phyloP scores from a whole-genome alignment of 1,284 basidiomycete genomes.

The Naganishia liquefaciens region DNA sequence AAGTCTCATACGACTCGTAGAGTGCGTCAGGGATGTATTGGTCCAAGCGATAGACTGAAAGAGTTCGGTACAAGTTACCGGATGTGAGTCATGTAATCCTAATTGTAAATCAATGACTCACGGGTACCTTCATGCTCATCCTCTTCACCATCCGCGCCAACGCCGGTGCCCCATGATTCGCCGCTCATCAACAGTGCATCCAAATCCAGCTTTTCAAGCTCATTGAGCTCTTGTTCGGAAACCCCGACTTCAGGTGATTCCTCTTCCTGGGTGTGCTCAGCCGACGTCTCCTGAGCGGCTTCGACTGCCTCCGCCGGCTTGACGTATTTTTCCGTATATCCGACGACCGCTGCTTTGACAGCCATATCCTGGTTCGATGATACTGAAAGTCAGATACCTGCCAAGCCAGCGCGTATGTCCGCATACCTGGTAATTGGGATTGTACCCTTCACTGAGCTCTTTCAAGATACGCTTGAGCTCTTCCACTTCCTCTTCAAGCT shows the following conservation, averaged over 20 bases:
- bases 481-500: constrained; percentile 71
- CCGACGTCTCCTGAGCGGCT: constrained; percentile 49
- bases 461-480: constrained; percentile 81
- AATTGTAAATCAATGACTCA: constrained; percentile 35
- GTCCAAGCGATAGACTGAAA: constrained; percentile 73
- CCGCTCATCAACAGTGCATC: constrained; percentile 72
- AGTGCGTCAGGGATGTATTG: constrained; percentile 85
- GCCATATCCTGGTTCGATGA: constrained; percentile 97
- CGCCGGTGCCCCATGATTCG: constrained; percentile 58
- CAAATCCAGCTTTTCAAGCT: constrained; percentile 70
- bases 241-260: constrained; percentile 42
- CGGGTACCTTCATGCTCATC: constrained; percentile 34
- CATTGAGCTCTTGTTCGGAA: constrained; percentile 62
- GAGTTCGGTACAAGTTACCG: not conserved
- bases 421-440: constrained; percentile 76
- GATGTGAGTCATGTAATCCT: not conserved
- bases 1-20: constrained; percentile 70
- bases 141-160: constrained; percentile 20
- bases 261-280: constrained; percentile 38
- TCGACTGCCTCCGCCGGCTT: constrained; percentile 23
- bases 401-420: no score
- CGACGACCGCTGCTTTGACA: constrained; percentile 91
- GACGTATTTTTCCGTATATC: constrained; percentile 81
- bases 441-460: constrained; percentile 80
- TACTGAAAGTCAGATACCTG: constrained; percentile 42